A percentile compares a stretch with the other conserved stretches of the same genome.
Conservation (phyloP, 164 flowering plant genomes). For the Saururus chinensis region DNA sequence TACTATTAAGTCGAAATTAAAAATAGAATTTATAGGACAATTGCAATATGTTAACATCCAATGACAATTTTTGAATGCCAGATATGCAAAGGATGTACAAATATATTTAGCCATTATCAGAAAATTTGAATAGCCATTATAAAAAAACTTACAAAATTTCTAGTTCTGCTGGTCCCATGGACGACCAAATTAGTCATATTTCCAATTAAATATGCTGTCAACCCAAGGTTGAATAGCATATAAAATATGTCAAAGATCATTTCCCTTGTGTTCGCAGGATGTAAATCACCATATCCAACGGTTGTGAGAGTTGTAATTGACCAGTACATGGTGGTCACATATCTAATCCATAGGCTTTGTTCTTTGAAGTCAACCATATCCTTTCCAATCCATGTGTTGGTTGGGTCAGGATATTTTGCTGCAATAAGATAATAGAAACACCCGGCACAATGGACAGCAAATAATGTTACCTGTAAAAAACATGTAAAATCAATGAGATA, state of each 20-base stretch:
- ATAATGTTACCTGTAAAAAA: conserved; percentile 65
- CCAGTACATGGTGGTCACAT: conserved; percentile 88
- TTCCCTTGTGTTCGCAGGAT: conserved; percentile 69
- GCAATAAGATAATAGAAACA: conserved; percentile 85
- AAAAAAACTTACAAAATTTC: conserved; percentile 67
- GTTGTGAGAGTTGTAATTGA: conserved; percentile 92
- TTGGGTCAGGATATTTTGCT: conserved; percentile 44
- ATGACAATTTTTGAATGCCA: no score
- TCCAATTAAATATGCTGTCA: conserved; percentile 90
- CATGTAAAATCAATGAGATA: neutral
- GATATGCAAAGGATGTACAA: no score
- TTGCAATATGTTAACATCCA: no score
- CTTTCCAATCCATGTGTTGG: conserved; percentile 68
- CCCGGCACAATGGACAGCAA: conserved; percentile 89
- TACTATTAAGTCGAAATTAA: no score
- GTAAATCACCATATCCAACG: conserved; percentile 96
- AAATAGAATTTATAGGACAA: no score
- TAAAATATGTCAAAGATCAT: conserved; percentile 80
- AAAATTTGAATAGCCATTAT: no score
- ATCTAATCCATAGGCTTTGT: conserved; percentile 45
- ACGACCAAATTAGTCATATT: conserved; percentile 99
- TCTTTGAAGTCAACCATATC: conserved; percentile 31
- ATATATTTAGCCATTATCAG: no score
- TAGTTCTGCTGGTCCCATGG: conserved; percentile 81
- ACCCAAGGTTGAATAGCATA: conserved; percentile 93